Evolutionary conservation across 495 filamentous ascomycete species (phyloP), one percentile per base, ranked within the genome.

Genomic region (Corynascus novoguineensis): DNA sequence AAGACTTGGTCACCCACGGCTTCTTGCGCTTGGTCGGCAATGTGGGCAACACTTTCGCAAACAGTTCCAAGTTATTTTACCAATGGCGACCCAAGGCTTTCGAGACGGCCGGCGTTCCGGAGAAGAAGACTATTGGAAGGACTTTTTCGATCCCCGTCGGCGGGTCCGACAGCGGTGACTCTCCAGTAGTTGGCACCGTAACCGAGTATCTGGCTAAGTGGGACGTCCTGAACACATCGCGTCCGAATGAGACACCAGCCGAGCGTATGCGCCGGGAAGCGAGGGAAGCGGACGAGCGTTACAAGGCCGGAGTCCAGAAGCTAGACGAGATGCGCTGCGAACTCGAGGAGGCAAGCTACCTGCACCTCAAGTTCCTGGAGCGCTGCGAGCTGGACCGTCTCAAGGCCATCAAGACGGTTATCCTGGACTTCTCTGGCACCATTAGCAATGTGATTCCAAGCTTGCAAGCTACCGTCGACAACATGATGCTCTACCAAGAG

Each of bases 401-500:
- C 37, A 97, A 95, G 77, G 93, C 93, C 21, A 96, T 97, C 75
- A 97, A 97, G 77, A 88, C 93, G 22, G 93, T 99, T 21, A 85
- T 99, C 51, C 81, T 99, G 31, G 93, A 99, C 72, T 97, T 97
- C 73, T 96, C 95, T 21, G 95, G 93, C 15, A 90, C 93, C 25
- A 89, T 99, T 71, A 93, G 92, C 78, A 97, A 99, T 63, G 92
- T 97, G 62, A 97, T 99, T 63, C 95, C 93, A 15, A 93, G 87
- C 63, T 74, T 99, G 47, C 95, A 97, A 67, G 89, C 92, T 57
- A 89, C 89, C 1, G 90, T 97, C 15, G 95, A 97, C 71, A 88
- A 92, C 64, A 97, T 99, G 93, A 90, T 97, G 86, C 79, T 97
- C 24, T 97, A 95, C 69, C 95, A 99, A 73, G 93, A 99, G 76